Evolutionary conservation across 768 basidiomycete genomes (phyloP).

Genomic region (Tephrocybe sp.): DNA sequence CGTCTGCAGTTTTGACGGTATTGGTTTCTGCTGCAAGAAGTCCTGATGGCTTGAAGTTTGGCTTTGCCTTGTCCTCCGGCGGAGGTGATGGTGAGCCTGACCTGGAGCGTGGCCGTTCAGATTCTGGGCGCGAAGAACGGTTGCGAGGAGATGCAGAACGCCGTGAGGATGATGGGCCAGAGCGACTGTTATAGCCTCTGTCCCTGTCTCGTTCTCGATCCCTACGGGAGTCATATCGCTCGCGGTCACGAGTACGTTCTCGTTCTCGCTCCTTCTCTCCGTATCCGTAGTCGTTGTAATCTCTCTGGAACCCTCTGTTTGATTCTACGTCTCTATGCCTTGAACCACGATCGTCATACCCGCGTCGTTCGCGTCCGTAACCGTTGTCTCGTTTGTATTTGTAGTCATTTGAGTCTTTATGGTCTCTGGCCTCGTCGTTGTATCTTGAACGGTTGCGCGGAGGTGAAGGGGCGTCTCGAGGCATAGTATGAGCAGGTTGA

Average conservation of each 20-base stretch:
- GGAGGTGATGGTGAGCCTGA: slow-evolving; percentile 45
- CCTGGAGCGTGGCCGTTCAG: slow-evolving; percentile 27
- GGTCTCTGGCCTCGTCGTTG: slow-evolving; percentile 9
- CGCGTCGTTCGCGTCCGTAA: slow-evolving; percentile 13
- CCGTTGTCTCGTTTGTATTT: slow-evolving; percentile 14
- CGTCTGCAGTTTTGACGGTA: slow-evolving; percentile 72
- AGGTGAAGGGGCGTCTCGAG: slow-evolving; percentile 18
- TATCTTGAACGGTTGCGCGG: slow-evolving; percentile 19
- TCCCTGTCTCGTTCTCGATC: slow-evolving; percentile 28
- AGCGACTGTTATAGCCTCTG: slow-evolving; percentile 22
- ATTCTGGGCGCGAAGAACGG: slow-evolving; percentile 36
- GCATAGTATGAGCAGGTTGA: slow-evolving; percentile 10
- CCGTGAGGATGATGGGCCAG: slow-evolving; percentile 29
- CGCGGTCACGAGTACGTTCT: slow-evolving; percentile 43
- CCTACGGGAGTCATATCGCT: slow-evolving; percentile 34
- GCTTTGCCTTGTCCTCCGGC: slow-evolving; percentile 67
- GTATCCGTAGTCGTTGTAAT: slow-evolving; percentile 16
- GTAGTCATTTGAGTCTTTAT: neutral
- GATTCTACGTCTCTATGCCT: slow-evolving; percentile 9
- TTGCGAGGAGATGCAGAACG: slow-evolving; percentile 68
- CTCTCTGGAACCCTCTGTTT: slow-evolving; percentile 10
- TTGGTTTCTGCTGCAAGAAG: slow-evolving; percentile 96
- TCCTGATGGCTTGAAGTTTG: slow-evolving; percentile 87
- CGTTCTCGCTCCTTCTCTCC: slow-evolving; percentile 34
- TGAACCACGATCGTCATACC: slow-evolving; percentile 6